phyloP scores from a whole-genome alignment of 148 eudicot species.

The Agrostemma githago region DNA sequence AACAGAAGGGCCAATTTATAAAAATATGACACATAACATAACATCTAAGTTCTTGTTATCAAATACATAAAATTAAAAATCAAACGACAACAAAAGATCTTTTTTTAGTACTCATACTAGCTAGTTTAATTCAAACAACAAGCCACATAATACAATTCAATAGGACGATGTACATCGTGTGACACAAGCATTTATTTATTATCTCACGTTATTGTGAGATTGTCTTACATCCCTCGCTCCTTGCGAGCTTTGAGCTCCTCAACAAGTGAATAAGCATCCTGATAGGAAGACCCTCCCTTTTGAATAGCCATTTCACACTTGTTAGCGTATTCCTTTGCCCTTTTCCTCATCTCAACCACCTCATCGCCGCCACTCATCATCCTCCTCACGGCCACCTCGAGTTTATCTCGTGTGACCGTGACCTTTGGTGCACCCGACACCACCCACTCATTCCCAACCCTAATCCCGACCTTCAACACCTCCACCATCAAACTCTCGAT shows the following conservation, averaged over 20 bases:
- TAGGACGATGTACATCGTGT: too few species aligned
- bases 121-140: too few species aligned
- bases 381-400: conserved; percentile 14
- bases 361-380: conserved; percentile 14
- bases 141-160: too few species aligned
- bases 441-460: conserved; percentile 19
- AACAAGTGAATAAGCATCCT: conserved; percentile 11
- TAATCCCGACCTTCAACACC: conserved; percentile 16
- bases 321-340: background rate
- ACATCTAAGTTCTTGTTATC: too few species aligned
- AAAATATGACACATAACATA: too few species aligned
- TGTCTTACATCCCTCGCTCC: background rate
- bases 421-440: background rate
- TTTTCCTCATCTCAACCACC: conserved; percentile 5
- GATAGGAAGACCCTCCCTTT: conserved; percentile 16
- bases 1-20: too few species aligned
- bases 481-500: conserved; percentile 5
- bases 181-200: too few species aligned
- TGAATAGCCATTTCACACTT: conserved; percentile 14
- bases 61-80: too few species aligned
- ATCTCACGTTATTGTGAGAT: too few species aligned
- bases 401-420: background rate
- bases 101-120: too few species aligned
- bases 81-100: too few species aligned
- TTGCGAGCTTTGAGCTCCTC: conserved; percentile 7